These are phyloP conservation scores for Waltiozyma sp. DNA, from an alignment of 1,139 yeast genomes.

Conservation along the genomic window DNA sequence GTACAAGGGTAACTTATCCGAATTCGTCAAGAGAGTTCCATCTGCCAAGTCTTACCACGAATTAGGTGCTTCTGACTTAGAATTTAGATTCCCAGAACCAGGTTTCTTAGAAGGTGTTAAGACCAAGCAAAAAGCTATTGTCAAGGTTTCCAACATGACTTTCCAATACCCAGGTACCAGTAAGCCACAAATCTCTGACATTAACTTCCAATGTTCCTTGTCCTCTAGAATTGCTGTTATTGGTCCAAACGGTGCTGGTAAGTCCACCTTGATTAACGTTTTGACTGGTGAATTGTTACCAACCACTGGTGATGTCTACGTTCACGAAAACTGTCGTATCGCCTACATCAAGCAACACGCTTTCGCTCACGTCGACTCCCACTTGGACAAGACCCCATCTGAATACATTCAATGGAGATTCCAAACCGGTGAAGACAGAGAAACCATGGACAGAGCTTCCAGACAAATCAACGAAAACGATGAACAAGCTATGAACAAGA, in stretches of 20 bases:
- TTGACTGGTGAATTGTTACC: slow-evolving; percentile 99
- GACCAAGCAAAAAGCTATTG: slow-evolving; percentile 99
- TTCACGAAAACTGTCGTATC: slow-evolving; percentile 98
- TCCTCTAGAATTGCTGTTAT: slow-evolving; percentile 99
- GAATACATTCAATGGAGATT: slow-evolving; percentile 99
- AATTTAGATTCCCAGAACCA: slow-evolving; percentile 97
- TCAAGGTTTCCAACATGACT: slow-evolving; percentile 90
- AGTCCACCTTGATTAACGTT: slow-evolving; percentile 95
- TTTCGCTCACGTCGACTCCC: slow-evolving; percentile 97
- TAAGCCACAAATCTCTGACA: slow-evolving; percentile 84
- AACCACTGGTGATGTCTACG: slow-evolving; percentile 96
- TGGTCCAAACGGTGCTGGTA: slow-evolving; percentile 99
- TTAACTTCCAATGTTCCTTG: slow-evolving; percentile 96
- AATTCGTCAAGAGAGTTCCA: slow-evolving; percentile 97
- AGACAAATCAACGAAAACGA: slow-evolving; percentile 96
- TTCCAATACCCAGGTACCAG: slow-evolving; percentile 99
- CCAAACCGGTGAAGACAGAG: slow-evolving; percentile 99
- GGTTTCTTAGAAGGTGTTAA: slow-evolving; percentile 99
- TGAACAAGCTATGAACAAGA: slow-evolving; percentile 98
- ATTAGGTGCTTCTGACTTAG: slow-evolving; percentile 94
- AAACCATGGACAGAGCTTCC: slow-evolving; percentile 99
- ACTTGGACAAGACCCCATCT: slow-evolving; percentile 98
- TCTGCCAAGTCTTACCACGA: slow-evolving; percentile 98
- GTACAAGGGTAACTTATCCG: slow-evolving; percentile 99
- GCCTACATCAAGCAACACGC: slow-evolving; percentile 99